These are phyloP conservation scores for Plasmodium inui DNA, from an alignment of 169 alveolate species.

Conservation along the genomic window DNA sequence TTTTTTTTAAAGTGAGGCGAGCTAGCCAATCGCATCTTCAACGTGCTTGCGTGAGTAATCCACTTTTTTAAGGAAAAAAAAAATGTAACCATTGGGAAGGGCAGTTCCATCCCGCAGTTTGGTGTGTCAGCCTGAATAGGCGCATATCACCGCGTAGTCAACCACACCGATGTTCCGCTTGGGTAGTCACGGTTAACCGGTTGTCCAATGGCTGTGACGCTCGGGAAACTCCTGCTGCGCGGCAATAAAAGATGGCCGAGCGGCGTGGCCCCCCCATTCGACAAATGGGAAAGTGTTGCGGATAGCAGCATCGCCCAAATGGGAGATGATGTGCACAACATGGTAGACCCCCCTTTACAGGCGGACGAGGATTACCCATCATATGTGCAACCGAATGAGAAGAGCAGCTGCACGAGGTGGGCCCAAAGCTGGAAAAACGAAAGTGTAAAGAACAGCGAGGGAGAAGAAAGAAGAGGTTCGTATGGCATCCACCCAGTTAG, in stretches of 20 bases:
- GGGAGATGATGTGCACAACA: not conserved
- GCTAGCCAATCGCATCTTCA: not conserved
- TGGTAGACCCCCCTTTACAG: conserved; percentile 43
- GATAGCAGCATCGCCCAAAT: not conserved
- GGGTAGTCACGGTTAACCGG: not conserved
- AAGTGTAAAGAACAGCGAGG: not conserved
- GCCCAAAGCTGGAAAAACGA: conserved; percentile 14
- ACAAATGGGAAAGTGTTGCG: not conserved
- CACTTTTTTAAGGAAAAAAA: not conserved
- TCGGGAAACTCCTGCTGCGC: conserved; percentile 5
- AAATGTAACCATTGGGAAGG: not conserved
- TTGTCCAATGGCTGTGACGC: not conserved
- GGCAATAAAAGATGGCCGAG: conserved; percentile 10
- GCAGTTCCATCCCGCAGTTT: not conserved
- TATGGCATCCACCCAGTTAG: not conserved
- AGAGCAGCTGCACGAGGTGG: conserved; percentile 15
- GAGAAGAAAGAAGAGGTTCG: not conserved
- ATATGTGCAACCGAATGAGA: conserved; percentile 55
- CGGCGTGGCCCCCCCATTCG: not conserved
- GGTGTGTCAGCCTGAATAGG: not conserved
- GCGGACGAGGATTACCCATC: conserved; percentile 39
- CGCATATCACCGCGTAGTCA: not conserved
- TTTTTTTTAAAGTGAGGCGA: not conserved
- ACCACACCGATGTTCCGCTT: not conserved
- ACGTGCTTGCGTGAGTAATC: not conserved